These are phyloP conservation scores for Heritiera fomes DNA, from an alignment of 345 rosid genomes.

Conservation along the genomic window DNA sequence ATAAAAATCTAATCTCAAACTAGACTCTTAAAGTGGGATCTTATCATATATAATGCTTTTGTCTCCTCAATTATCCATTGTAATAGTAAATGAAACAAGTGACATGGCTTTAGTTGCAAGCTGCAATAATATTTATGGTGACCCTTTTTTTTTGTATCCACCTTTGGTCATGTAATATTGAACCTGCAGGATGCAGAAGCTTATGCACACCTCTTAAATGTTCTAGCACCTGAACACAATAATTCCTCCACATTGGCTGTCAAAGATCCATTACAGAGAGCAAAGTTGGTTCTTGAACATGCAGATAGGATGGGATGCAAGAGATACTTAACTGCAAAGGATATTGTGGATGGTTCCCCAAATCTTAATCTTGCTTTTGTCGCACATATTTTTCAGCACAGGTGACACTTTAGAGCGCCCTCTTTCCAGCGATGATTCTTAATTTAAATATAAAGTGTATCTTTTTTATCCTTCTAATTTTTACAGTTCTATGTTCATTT, in stretches of 20 bases:
- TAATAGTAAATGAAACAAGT: conserved; percentile 12
- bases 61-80: background rate
- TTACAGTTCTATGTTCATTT: background rate
- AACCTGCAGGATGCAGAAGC: conserved; percentile 92
- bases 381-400: conserved; percentile 97
- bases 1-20: background rate
- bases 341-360: conserved; percentile 94
- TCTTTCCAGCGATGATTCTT: conserved; percentile 10
- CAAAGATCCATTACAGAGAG: conserved; percentile 64
- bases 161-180: background rate
- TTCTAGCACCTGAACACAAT: conserved; percentile 85
- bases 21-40: background rate
- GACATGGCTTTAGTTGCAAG: background rate
- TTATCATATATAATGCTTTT: background rate
- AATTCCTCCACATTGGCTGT: conserved; percentile 58
- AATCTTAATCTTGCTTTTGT: conserved; percentile 98
- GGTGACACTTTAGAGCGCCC: conserved; percentile 45
- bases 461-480: background rate
- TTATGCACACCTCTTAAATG: conserved; percentile 86
- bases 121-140: background rate
- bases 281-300: conserved; percentile 87
- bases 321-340: conserved; percentile 93
- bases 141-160: background rate
- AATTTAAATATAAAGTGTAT: background rate
- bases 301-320: conserved; percentile 98